Evolutionary conservation across 1,284 basidiomycete genomes (phyloP).

Genomic region (Cystobasidiaceae sp.): DNA sequence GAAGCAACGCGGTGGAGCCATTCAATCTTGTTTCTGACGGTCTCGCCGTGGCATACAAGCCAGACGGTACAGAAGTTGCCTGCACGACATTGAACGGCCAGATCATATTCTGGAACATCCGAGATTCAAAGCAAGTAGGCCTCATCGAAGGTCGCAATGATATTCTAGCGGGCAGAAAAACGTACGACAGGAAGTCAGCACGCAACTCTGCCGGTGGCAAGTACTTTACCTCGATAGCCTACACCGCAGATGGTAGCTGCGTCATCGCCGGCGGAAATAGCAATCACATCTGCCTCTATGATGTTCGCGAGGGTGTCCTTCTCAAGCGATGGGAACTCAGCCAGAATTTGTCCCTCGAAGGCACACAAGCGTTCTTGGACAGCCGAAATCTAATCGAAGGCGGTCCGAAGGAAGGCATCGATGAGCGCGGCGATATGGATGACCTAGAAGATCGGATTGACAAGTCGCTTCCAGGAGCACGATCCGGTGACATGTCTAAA

Average conservation of each 20-base stretch:
- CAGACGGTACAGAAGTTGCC: slow-evolving; percentile 87
- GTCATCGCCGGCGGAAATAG: slow-evolving; percentile 91
- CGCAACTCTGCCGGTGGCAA: slow-evolving; percentile 74
- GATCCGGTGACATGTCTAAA: slow-evolving; percentile 78
- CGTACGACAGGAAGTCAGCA: slow-evolving; percentile 82
- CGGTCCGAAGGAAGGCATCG: slow-evolving; percentile 52
- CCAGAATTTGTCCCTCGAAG: slow-evolving; percentile 88
- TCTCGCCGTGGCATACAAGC: slow-evolving; percentile 80
- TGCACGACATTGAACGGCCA: slow-evolving; percentile 89
- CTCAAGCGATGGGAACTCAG: slow-evolving; percentile 94
- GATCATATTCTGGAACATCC: slow-evolving; percentile 83
- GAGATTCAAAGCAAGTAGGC: slow-evolving; percentile 74
- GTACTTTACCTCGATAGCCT: slow-evolving; percentile 83
- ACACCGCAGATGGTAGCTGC: slow-evolving; percentile 89
- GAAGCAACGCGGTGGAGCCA: slow-evolving; percentile 82
- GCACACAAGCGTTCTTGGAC: slow-evolving; percentile 93
- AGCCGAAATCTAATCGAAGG: slow-evolving; percentile 61
- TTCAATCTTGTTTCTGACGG: slow-evolving; percentile 79
- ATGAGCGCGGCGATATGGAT: slow-evolving; percentile 75
- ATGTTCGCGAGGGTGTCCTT: slow-evolving; percentile 84
- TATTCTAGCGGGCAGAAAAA: slow-evolving; percentile 86
- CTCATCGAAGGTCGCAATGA: slow-evolving; percentile 91
- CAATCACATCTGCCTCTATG: slow-evolving; percentile 95
- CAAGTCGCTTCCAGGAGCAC: slow-evolving; percentile 75
- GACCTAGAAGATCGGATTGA: slow-evolving; percentile 86